phyloP scores from a whole-genome alignment of 2,329 filamentous ascomycete species.

The Periconia sp. region DNA sequence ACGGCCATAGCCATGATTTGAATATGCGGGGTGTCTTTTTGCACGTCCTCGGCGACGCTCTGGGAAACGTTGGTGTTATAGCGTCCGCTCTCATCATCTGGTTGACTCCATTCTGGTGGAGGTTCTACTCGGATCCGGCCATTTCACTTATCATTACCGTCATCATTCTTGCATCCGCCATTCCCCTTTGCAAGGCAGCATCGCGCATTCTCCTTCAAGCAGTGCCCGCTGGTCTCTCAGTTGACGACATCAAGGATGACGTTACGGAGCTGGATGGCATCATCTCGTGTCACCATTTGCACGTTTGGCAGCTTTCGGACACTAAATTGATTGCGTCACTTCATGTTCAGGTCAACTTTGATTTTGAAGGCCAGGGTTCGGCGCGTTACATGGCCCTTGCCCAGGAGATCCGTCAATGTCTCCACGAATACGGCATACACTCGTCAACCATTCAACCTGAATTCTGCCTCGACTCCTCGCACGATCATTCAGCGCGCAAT shows the following conservation, averaged over 20 bases:
- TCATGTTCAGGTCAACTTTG: constrained; percentile 89
- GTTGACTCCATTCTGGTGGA: constrained; percentile 79
- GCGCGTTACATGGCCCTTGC: constrained; percentile 89
- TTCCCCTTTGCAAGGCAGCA: constrained; percentile 77
- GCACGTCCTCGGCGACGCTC: constrained; percentile 75
- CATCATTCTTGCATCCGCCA: constrained; percentile 70
- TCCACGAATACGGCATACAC: constrained; percentile 95
- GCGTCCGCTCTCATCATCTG: constrained; percentile 84
- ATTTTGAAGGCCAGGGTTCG: constrained; percentile 77
- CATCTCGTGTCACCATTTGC: constrained; percentile 88
- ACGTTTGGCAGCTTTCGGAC: constrained; percentile 97
- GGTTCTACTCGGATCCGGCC: constrained; percentile 84
- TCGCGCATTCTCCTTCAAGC: constrained; percentile 91
- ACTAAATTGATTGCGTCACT: constrained; percentile 91
- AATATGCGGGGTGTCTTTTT: constrained; percentile 84
- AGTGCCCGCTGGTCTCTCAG: constrained; percentile 82
- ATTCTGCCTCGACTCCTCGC: constrained; percentile 55
- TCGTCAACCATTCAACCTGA: constrained; percentile 97
- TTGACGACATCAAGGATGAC: constrained; percentile 90
- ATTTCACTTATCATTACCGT: constrained; percentile 94
- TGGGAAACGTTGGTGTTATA: constrained; percentile 86
- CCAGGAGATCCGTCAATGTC: constrained; percentile 77
- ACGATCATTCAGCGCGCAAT: constrained; percentile 42
- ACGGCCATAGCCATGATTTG: constrained; percentile 76
- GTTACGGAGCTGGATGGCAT: constrained; percentile 84